Evolutionary conservation across 208 protist genomes (phyloP).

Genomic region (Trichomonas gallinae): DNA sequence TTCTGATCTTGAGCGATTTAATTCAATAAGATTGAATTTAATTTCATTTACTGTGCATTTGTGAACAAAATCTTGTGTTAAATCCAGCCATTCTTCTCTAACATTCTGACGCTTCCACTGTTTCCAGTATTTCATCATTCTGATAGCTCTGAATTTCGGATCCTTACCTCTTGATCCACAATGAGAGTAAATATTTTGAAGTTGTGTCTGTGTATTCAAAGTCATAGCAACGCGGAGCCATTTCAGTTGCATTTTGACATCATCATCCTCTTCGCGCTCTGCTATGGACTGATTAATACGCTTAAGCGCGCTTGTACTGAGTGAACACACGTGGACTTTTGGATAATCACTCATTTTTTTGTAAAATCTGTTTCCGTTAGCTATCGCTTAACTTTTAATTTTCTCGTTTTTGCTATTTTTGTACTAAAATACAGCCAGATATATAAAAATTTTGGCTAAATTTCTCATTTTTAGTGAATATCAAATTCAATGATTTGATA

Average conservation of each 20-base stretch:
- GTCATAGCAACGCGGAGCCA: neutral
- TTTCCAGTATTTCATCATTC: neutral
- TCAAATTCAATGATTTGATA: no score
- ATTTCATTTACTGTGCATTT: neutral
- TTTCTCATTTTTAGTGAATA: no score
- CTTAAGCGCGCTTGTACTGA: neutral
- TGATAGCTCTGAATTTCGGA: neutral
- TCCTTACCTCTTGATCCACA: neutral
- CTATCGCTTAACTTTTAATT: no score
- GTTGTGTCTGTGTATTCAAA: neutral
- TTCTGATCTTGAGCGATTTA: neutral
- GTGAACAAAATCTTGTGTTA: neutral
- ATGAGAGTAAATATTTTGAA: neutral
- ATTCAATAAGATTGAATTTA: neutral
- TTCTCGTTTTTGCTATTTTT: no score
- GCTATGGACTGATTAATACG: neutral
- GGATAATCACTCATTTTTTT: neutral
- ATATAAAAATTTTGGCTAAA: no score
- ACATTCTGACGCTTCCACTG: neutral
- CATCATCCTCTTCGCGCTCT: neutral
- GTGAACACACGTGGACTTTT: neutral
- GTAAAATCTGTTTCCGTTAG: no score
- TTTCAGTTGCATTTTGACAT: neutral
- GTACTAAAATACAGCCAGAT: no score
- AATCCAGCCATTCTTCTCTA: neutral